Evolutionary conservation across 768 basidiomycete species (phyloP), one percentile per base, ranked within the genome.

Genomic region (Agaricus subrufescens): DNA sequence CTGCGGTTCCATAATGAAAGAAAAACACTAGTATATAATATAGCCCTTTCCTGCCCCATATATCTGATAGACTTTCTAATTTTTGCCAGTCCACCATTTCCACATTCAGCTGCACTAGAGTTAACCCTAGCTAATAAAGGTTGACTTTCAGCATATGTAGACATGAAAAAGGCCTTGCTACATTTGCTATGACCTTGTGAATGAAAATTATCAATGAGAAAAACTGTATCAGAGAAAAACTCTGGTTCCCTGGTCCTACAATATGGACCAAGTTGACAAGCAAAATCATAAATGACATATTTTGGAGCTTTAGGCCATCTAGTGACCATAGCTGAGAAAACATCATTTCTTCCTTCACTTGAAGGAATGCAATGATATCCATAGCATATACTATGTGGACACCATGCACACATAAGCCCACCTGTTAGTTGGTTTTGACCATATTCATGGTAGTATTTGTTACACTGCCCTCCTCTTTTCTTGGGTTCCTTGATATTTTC

Each of bases 201-300:
- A 57, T 75, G 72, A 29, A 73, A 69, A 29, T 61, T 59, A 51
- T 75, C 72, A 38, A 75, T 70, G 10, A 66, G 51, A 44, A 73
- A 73, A 12, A 57, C 58, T n/a, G 71, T 73, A 31, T 71, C 31
- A 10, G 50, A 57, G 56, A 74, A 74, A 50, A 69, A 72, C 2
- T 64, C 57, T 0, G 62, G 62, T 47, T 65, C 63, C 7, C 63
- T 56, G 2, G 45, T 50, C 63, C 70, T 63, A 58, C 66, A 72
- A 49, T 73, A 73, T 5, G 72, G 67, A 2, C 65, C 68, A 1
- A 72, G 54, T 5, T 65, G 64, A 59, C 69, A 72, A 47, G 69
- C 68, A 51, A 69, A 71, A 55, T 71, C 68, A 47, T 72, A 71
- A 34, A 34, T 34, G 31, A 34, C 31, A 7, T 34, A 34, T 11